These are phyloP conservation scores for Zymoseptoria pseudotritici DNA, from an alignment of 2,329 filamentous ascomycete species.

Conservation along the genomic window DNA sequence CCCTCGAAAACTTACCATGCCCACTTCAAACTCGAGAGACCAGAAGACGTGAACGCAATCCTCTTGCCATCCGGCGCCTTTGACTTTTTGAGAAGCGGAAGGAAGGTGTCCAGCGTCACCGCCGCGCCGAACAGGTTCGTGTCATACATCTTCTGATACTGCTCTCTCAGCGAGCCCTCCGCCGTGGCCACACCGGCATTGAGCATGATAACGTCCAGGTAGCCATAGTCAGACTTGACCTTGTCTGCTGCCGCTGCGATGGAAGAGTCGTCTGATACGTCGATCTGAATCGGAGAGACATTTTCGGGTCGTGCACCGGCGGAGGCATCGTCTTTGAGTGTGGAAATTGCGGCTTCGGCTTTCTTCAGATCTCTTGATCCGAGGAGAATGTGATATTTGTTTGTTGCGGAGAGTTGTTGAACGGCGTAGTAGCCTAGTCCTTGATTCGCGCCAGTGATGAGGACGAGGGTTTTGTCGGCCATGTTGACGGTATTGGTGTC, in stretches of 20 bases:
- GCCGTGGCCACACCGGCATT: slow-evolving; percentile 29
- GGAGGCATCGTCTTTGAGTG: slow-evolving; percentile 22
- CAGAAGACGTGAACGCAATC: slow-evolving; percentile 24
- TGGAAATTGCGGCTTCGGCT: slow-evolving; percentile 30
- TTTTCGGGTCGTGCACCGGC: slow-evolving; percentile 23
- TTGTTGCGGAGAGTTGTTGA: slow-evolving; percentile 33
- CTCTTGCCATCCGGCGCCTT: slow-evolving; percentile 16
- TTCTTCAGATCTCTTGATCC: slow-evolving; percentile 32
- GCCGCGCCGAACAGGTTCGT: slow-evolving; percentile 25
- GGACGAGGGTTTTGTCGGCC: slow-evolving; percentile 21
- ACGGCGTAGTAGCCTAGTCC: slow-evolving; percentile 39
- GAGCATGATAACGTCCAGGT: slow-evolving; percentile 30
- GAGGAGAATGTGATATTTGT: slow-evolving; percentile 36
- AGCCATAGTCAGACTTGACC: slow-evolving; percentile 23
- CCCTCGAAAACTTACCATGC: not conserved
- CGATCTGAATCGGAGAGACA: slow-evolving; percentile 36
- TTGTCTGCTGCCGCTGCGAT: slow-evolving; percentile 32
- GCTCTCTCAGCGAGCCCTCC: slow-evolving; percentile 10
- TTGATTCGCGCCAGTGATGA: slow-evolving; percentile 38
- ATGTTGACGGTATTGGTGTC: not conserved
- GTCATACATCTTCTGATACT: slow-evolving; percentile 19
- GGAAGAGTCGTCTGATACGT: slow-evolving; percentile 37
- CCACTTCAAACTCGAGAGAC: slow-evolving; percentile 12
- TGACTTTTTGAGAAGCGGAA: slow-evolving; percentile 22
- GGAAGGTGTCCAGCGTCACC: slow-evolving; percentile 20